These are phyloP conservation scores for Heritiera fomes DNA, from an alignment of 345 rosid species.

Conservation along the genomic window DNA sequence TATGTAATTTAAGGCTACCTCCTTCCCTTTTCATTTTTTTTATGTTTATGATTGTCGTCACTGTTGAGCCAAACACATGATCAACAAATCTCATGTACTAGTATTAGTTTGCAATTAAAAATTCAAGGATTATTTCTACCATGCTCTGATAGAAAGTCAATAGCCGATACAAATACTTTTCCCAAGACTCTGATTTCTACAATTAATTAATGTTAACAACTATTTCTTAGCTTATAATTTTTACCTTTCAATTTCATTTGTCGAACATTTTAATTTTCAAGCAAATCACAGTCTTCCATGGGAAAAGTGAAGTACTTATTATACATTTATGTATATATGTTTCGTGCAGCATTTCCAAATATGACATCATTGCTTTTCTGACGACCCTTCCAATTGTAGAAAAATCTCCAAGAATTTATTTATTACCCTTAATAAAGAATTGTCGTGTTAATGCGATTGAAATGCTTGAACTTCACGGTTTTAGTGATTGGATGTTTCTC, in stretches of 20 bases:
- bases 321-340: too few species aligned
- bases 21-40: neutral
- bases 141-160: neutral
- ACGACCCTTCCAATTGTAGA: too few species aligned
- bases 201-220: neutral
- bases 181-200: neutral
- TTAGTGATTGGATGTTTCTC: neutral
- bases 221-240: neutral
- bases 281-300: neutral
- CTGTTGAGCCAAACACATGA: neutral
- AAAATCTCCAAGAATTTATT: neutral
- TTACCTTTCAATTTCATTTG: neutral
- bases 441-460: neutral
- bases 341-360: too few species aligned
- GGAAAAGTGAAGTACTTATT: too few species aligned
- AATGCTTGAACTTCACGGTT: constrained; percentile 2
- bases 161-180: neutral
- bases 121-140: neutral
- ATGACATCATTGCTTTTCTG: too few species aligned
- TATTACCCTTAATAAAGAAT: neutral
- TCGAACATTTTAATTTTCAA: neutral
- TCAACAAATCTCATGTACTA: neutral
- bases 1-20: neutral
- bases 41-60: neutral
- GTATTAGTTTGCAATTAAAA: too few species aligned